Base-by-base conservation (phyloP, 441 rosid genomes). In the Euphorbia celastroides region DNA sequence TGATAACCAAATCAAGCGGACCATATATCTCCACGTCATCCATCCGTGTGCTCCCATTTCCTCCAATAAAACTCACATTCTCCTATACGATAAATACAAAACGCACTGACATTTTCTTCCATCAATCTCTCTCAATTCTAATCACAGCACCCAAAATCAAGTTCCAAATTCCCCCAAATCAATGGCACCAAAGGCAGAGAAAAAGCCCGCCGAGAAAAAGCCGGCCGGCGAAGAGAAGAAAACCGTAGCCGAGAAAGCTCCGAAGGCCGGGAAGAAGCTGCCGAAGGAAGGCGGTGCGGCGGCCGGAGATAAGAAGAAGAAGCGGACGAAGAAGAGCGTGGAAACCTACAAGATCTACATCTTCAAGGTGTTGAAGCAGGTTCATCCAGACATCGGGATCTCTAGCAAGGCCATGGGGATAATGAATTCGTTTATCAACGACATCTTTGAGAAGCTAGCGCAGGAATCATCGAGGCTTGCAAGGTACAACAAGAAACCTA, bases 371-470 rank as follows among this genome's bases (percentile, higher is more conserved):
- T 60, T 81, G 55, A 81, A 81, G 72, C 84, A 81, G 67, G 84
- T 81, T 9, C 84, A 81, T 30, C 84, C 84, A 0, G 84, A 81
- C 27, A 77, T 81, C 54, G 85, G 85, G 19, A 81, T 81, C 78
- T 81, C 85, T 0, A 76, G 81, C 72, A 81, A 81, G 75, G 85
- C 85, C 8, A 81, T 81, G 85, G 85, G 85, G 2, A 81, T 81
- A 60, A 81, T 81, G 85, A 81, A 81, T 72, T 76, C 81, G 13
- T 81, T 81, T 60, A 81, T 79, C 75, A 81, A 81, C 64, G 84
- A 81, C 19, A 78, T 81, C 64, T 81, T 81, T 58, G 85, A 81
- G 80, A 82, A 79, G 70, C 83, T 82, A 2, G 83, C 85, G 0
- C 81, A 77, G 69, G 85, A 82, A 61, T 28, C 85, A 5, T 79